phyloP scores from a whole-genome alignment of 768 basidiomycete genomes.

The Mycena polygramma region DNA sequence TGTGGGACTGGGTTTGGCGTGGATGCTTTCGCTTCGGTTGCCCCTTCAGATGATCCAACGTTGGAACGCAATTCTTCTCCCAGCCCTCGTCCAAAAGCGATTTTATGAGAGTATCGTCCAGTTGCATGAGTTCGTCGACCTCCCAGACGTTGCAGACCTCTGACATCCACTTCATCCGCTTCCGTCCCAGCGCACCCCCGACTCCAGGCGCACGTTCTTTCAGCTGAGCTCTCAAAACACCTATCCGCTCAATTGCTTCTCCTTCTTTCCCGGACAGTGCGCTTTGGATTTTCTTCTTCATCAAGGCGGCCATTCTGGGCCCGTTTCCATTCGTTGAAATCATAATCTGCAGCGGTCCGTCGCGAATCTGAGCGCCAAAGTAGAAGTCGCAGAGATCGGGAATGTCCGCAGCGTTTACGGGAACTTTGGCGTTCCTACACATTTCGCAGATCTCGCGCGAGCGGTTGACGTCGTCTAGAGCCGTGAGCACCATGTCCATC shows the following conservation, averaged over 20 bases:
- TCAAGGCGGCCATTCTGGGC: conserved; percentile 89
- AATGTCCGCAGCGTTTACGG: conserved; percentile 97
- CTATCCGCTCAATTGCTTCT: conserved; percentile 84
- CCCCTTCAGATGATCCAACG: conserved; percentile 57
- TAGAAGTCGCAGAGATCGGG: conserved; percentile 98
- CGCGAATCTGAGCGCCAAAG: conserved; percentile 93
- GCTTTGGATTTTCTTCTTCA: conserved; percentile 76
- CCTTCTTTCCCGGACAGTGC: conserved; percentile 81
- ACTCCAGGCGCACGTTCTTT: conserved; percentile 87
- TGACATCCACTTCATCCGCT: conserved; percentile 94
- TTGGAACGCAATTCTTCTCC: conserved; percentile 72
- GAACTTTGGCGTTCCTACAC: conserved; percentile 77
- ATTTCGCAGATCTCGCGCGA: conserved; percentile 80
- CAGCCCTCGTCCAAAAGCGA: conserved; percentile 87
- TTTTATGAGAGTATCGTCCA: conserved; percentile 76
- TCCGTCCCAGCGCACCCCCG: conserved; percentile 80
- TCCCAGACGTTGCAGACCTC: conserved; percentile 88
- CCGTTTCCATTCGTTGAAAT: conserved; percentile 95
- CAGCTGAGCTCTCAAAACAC: conserved; percentile 76
- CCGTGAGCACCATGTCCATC: conserved; percentile 91
- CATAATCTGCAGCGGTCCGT: conserved; percentile 94
- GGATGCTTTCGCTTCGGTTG: conserved; percentile 4
- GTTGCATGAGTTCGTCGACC: conserved; percentile 80
- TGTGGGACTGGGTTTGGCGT: conserved; percentile 7
- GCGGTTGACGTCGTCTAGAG: conserved; percentile 85